A percentile compares a stretch with the other conserved stretches of the same genome.
These are phyloP conservation scores for Heliamphora pulchella DNA, from an alignment of 179 eudicot genomes.

Conservation along the genomic window DNA sequence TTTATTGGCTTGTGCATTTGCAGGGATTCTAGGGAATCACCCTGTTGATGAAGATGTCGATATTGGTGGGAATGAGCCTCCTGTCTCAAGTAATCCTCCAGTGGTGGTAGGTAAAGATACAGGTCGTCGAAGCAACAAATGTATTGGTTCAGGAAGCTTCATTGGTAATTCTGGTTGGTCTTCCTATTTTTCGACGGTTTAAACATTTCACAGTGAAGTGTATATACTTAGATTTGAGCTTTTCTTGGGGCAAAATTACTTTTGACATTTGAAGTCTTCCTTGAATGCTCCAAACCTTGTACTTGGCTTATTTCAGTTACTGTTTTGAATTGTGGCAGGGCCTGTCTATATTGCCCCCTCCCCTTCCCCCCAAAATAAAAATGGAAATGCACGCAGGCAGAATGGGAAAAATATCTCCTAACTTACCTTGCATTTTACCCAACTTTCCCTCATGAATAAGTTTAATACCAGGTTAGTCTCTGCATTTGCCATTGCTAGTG, in stretches of 20 bases:
- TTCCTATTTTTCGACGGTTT: slow-evolving; percentile 2
- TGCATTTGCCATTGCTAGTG: no score
- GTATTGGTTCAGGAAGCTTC: slow-evolving; percentile 32
- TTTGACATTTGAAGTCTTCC: neutral
- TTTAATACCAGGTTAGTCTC: no score
- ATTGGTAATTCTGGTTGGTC: slow-evolving; percentile 38
- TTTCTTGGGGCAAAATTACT: neutral
- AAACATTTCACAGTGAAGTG: slow-evolving; percentile 4
- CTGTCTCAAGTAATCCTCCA: slow-evolving; percentile 60
- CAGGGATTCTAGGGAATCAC: slow-evolving; percentile 39
- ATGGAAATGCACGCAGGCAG: no score
- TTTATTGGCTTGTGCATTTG: neutral
- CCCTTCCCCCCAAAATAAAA: no score
- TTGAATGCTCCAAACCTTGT: neutral
- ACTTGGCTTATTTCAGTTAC: neutral
- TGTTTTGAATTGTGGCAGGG: no score
- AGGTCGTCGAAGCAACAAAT: slow-evolving; percentile 30
- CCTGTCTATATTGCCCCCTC: no score
- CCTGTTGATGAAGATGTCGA: slow-evolving; percentile 62
- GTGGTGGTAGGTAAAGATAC: slow-evolving; percentile 46
- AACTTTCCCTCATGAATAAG: no score
- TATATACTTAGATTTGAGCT: neutral
- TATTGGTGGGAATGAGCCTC: slow-evolving; percentile 69
- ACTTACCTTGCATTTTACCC: no score
- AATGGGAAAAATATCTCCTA: no score